Conservation (phyloP, 441 rosid species). For the Omphalea diandra region DNA sequence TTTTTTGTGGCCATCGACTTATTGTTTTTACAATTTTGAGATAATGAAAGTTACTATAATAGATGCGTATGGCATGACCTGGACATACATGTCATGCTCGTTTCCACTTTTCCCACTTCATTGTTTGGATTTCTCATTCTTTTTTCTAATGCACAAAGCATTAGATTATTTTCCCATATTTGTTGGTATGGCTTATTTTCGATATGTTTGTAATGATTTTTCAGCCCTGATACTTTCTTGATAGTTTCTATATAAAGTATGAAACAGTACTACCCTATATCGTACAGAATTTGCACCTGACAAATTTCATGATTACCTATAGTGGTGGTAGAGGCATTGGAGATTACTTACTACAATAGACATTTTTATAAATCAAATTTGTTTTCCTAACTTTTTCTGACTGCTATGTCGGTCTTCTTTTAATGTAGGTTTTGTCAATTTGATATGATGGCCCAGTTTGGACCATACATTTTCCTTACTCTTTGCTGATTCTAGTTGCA, state of each 20-base stretch:
- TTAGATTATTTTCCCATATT: neutral
- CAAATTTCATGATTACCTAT: neutral
- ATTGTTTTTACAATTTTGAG: constrained; percentile 10
- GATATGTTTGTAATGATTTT: neutral
- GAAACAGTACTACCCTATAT: neutral
- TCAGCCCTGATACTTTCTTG: neutral
- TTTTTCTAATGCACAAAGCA: neutral
- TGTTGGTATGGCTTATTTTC: neutral
- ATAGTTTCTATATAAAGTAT: neutral
- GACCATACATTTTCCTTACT: neutral
- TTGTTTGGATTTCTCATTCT: neutral
- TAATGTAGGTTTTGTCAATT: neutral
- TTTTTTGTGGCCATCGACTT: too few relatives aligned
- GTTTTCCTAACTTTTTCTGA: neutral
- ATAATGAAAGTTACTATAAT: neutral
- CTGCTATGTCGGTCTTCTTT: neutral
- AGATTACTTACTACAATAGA: neutral
- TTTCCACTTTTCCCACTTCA: neutral
- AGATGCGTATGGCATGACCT: neutral
- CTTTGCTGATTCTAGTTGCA: constrained; percentile 10
- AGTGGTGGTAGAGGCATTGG: neutral
- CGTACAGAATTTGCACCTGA: neutral
- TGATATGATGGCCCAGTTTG: constrained; percentile 4
- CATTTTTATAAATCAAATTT: neutral
- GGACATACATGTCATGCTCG: neutral